phyloP scores from a whole-genome alignment of 129 eudicot species.

The Centrapalus pauciflorus region DNA sequence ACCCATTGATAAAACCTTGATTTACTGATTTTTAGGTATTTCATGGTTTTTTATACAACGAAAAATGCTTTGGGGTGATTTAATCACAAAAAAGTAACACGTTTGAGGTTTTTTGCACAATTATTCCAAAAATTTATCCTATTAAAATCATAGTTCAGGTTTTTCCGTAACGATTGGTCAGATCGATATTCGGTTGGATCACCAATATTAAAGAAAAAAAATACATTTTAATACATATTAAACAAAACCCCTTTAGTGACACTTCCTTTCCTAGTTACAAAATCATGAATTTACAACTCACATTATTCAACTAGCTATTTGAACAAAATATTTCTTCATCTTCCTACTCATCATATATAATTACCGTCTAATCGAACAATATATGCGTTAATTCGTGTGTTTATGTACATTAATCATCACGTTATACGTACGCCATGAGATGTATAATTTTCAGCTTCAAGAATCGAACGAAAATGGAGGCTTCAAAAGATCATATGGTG shows the following conservation, averaged over 20 bases:
- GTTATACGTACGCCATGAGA: background rate
- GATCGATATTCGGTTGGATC: no score
- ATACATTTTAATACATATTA: no score
- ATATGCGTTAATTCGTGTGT: constrained; percentile 2
- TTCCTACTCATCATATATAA: background rate
- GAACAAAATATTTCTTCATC: background rate
- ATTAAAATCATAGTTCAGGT: no score
- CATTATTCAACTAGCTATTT: background rate
- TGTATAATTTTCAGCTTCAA: constrained; percentile 11
- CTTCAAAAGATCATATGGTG: constrained; percentile 38
- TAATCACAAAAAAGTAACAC: no score
- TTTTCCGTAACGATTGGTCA: no score
- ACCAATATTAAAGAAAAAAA: no score
- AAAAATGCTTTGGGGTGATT: no score
- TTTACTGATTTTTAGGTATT: no score
- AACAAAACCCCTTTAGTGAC: background rate
- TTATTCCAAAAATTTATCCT: no score
- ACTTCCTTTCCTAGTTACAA: constrained; percentile 6
- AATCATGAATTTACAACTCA: constrained; percentile 9
- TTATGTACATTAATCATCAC: background rate
- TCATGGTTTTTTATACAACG: no score
- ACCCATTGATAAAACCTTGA: no score
- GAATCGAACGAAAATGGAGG: constrained; percentile 33
- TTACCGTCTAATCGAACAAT: background rate
- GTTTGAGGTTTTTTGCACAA: no score